Evolutionary conservation across 2,329 filamentous ascomycete species (phyloP), one percentile per base, ranked within the genome.

Genomic region (Stemphylium beticola): DNA sequence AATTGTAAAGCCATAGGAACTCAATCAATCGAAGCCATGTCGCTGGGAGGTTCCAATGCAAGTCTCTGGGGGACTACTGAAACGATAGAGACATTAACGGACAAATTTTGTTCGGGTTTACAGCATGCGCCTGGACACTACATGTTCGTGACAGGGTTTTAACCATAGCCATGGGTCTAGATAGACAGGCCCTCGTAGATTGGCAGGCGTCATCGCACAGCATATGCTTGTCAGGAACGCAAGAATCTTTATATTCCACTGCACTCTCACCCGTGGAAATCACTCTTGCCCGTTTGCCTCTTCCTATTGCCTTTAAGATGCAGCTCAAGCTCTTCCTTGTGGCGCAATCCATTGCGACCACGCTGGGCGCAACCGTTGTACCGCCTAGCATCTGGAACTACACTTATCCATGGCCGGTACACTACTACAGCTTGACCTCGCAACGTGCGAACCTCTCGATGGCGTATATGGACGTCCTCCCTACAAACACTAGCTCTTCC

Each of bases 381-480:
- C 60, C 62, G 5, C 60, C 64, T 14, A 62, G 62, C 31, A 38
- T 46, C 22, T 66, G 64, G 64, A 61, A 69, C 33, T 70, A 82
- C 66, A 80, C 80, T 1, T 84, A 84, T 60, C 81, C 81, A 17
- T 82, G 76, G 66, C 81, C 81, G 1, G 53, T 68, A n/a, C 57
- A 82, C 55, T 72, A 81, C 31, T 82, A 80, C 69, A 73, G 69
- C 37, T 79, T 85, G 61, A 71, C 67, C 1, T 82, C 81, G 36
- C 82, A 84, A 66, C 68, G 71, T 12, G 74, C 79, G 42, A 67
- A 76, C n/a, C 68, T 84, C 22, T 75, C 82, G 37, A 85, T 84
- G 82, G 82, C 81, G 14, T 84, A 83, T 60, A 83, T 85, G 81
- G 82, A 85, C 56, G 62, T 84, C 20, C 45, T 68, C 11, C 79